Base-by-base conservation (phyloP, 768 basidiomycete genomes). In the Russula sp. region DNA sequence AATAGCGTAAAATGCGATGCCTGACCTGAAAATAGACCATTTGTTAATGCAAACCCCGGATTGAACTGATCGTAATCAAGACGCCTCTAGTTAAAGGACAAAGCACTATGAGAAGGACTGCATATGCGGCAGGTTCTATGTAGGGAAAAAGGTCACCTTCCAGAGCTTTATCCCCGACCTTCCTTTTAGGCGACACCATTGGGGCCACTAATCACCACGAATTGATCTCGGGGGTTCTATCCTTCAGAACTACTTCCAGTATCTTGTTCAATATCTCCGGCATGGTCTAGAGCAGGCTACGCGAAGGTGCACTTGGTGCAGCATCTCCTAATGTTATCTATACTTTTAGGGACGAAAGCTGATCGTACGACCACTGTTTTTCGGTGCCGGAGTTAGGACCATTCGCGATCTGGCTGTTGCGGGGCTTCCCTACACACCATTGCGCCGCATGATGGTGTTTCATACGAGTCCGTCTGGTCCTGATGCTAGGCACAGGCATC, bases 131-230 rank as follows among this genome's bases (percentile, higher is more conserved):
- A 20, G 44, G 22, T n/a, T n/a, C n/a, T 16, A 57, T 45, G n/a
- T 47, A 48, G n/a, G 51, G 44, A 42, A 45, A 47, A 44, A 11
- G 5, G 42, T 11, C 18, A 44, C 27, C 6, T 39, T 48, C 44
- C 20, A 45, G 34, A 35, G 27, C 52, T 22, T 37, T 42, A 22
- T 34, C 14, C 45, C n/a, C 18, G 16, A 37, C 34, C 51, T 31
- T 18, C 42, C 27, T 47, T 39, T 51, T 58, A 18, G 44, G 35
- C 9, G 32, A 48, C 6, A 16, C 52, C 14, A 2, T n/a, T 47
- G 39, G 51, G 57, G 57, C 62, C 16, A 48, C 56, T 40, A 58
- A 58, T 63, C 62, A 34, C 45, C 62, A 53, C 62, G 34, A 52
- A 37, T 10, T 31, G 31, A 57, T 44, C 51, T 45, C 18, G 34